These are phyloP conservation scores for Peronospora tabacina DNA, from an alignment of 352 stramenopile genomes.

Conservation along the genomic window DNA sequence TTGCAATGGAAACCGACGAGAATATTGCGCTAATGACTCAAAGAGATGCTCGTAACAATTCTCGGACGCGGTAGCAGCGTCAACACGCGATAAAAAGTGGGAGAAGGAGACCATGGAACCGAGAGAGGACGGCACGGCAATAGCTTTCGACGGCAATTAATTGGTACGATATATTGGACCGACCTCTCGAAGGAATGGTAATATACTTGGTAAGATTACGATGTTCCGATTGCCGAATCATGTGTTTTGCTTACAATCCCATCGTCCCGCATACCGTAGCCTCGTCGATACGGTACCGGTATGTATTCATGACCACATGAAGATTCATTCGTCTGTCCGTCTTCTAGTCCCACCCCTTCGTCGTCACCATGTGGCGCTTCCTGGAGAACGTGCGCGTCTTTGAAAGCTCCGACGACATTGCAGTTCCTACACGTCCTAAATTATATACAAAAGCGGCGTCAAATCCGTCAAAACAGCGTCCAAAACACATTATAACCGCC, in stretches of 20 bases:
- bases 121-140: too few species aligned
- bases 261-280: too few species aligned
- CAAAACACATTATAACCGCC: not conserved
- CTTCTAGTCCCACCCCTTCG: not conserved
- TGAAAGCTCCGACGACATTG: conserved; percentile 44
- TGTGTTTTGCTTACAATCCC: too few species aligned
- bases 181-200: too few species aligned
- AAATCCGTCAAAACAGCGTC: not conserved
- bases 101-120: too few species aligned
- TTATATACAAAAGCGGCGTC: conserved; percentile 2
- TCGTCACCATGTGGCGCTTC: conserved; percentile 42
- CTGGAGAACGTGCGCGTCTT: conserved; percentile 59
- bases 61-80: not conserved
- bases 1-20: conserved; percentile 52
- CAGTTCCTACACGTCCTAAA: not conserved
- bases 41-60: conserved; percentile 44
- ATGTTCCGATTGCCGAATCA: too few species aligned
- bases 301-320: too few species aligned
- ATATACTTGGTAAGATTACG: too few species aligned
- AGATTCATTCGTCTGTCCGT: too few species aligned
- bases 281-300: too few species aligned
- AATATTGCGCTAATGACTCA: conserved; percentile 40
- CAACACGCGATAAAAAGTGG: not conserved
- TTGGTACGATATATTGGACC: too few species aligned
- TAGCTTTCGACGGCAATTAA: too few species aligned